Conservation (phyloP, 2,329 filamentous ascomycete species). For the Trichoderma atroviride region DNA sequence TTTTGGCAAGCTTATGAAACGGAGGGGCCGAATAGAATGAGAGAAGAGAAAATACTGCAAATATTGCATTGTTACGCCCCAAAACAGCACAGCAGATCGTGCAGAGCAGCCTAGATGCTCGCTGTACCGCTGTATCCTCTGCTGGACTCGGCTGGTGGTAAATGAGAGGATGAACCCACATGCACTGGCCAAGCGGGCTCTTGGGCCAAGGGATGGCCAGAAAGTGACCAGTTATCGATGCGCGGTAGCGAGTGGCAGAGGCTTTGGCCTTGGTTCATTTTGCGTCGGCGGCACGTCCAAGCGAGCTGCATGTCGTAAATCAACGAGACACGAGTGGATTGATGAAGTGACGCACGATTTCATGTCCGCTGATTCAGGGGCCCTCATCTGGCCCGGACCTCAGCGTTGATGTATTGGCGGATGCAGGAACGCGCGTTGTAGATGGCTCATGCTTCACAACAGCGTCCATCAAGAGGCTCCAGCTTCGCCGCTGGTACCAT, state of each 20-base stretch:
- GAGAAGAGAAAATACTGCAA: not conserved
- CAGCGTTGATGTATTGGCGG: conserved; percentile 10
- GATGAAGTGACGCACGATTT: not conserved
- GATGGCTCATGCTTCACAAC: conserved; percentile 8
- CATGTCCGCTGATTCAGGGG: conserved; percentile 12
- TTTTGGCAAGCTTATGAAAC: not conserved
- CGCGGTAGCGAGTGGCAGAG: not conserved
- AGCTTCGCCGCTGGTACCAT: not conserved
- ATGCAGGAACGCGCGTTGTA: conserved; percentile 24
- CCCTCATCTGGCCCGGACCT: conserved; percentile 1
- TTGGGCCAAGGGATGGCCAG: not conserved
- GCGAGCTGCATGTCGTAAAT: conserved; percentile 9
- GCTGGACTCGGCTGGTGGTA: not conserved
- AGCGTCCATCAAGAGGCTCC: not conserved
- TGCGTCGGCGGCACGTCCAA: not conserved
- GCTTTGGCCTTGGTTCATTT: not conserved
- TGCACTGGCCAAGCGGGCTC: not conserved
- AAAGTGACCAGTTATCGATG: not conserved
- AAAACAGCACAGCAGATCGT: not conserved
- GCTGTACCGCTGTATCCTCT: not conserved
- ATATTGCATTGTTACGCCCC: not conserved
- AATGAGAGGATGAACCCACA: not conserved
- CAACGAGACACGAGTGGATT: not conserved
- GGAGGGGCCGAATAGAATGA: not conserved
- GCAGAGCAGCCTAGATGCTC: not conserved